Conservation (phyloP, 2,329 filamentous ascomycete species). For the Aureobasidium musti region DNA sequence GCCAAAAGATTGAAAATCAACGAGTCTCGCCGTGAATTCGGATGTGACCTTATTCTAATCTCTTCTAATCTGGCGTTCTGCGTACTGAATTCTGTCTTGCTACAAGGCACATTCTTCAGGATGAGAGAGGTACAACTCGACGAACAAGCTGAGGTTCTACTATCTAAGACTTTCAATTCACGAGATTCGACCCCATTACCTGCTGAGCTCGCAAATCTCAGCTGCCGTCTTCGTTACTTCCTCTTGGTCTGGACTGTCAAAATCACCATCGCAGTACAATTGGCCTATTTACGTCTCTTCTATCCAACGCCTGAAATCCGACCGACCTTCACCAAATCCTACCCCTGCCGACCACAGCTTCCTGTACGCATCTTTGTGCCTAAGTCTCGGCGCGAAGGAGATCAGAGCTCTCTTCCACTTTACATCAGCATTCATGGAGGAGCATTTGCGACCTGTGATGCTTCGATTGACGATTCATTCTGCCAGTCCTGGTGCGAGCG, state of each 20-base stretch:
- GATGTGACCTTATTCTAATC: no score
- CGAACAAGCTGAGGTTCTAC: no score
- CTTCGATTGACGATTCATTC: conserved; percentile 12
- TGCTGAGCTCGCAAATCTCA: no score
- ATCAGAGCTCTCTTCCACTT: not conserved
- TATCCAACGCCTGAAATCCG: not conserved
- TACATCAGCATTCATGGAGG: conserved; percentile 16
- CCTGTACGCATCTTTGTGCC: not conserved
- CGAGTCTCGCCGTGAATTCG: no score
- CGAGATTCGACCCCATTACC: no score
- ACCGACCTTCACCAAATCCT: not conserved
- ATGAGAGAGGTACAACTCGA: no score
- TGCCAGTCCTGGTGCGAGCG: conserved; percentile 9
- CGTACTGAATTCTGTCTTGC: no score
- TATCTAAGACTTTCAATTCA: no score
- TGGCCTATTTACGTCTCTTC: not conserved
- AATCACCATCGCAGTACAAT: not conserved
- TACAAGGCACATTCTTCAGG: no score
- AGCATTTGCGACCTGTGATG: not conserved
- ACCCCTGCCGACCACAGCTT: not conserved
- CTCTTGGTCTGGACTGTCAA: conserved; percentile 2
- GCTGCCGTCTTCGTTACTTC: no score
- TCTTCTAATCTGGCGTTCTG: no score
- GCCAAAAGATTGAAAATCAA: no score
- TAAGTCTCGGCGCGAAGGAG: not conserved